Evolutionary conservation across 2,329 filamentous ascomycete genomes (phyloP), one percentile per base, ranked within the genome.

Genomic region (Fusarium globosum): DNA sequence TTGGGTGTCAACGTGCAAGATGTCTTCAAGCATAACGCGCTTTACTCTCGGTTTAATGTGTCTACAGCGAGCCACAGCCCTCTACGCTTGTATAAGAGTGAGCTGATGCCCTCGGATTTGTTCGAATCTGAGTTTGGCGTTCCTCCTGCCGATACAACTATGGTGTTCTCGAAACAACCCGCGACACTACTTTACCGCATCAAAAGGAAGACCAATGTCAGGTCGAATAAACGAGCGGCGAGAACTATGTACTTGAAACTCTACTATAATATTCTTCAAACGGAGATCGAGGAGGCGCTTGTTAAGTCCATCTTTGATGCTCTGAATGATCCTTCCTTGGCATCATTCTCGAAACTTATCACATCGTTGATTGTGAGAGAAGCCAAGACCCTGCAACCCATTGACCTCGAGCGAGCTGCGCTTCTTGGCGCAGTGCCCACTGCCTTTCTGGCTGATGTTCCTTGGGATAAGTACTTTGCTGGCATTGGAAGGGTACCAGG

Each of bases 1-100:
- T 87, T 99, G 7, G 95, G 96, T 7, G 96, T 99, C 71, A 98
- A 98, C 74, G 96, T 99, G 11, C 95, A 98, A 78, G 96, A 99
- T 76, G 90, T 97, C 35, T 98, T 98, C 85, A 97, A 97, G 80
- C 90, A 94, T 71, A 85, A 91, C 13, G 88, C 90, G 0, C 86
- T 98, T 0, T 96, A 96, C 79, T 98, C 95, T 0, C 92, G 92
- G 15, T 99, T 99, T 80, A 97, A 94, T 20, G 92, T 99, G 59
- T 95, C 94, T 18, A 95, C 95, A 0, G 92, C 94, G 2, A 94
- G 88, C 63, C 81, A 89, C 30, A 91, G 92, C 36, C 96, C 96
- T 1, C 81, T 98, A 15, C 89, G 93, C 8, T 84, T 99, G 12
- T 86, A 93, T 51, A 88, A 88, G 61, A 94, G 93, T 72, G 87